These are phyloP conservation scores for Fusarium sp. DNA, from an alignment of 2,329 filamentous ascomycete genomes.

Conservation along the genomic window DNA sequence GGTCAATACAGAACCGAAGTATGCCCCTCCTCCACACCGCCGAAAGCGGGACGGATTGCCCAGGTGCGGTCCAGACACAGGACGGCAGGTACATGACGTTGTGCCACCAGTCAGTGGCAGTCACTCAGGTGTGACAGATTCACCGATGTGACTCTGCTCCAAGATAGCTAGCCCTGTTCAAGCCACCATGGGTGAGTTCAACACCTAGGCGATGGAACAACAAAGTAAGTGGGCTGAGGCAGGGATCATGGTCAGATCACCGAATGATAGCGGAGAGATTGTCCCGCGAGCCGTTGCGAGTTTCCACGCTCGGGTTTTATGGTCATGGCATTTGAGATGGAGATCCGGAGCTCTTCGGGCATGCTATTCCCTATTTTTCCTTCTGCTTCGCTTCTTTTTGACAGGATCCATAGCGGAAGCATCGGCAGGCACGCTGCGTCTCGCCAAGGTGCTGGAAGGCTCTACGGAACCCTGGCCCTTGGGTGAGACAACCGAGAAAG, in stretches of 20 bases:
- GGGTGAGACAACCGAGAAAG: not conserved
- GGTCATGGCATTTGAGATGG: slow-evolving; percentile 34
- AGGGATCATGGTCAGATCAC: slow-evolving; percentile 17
- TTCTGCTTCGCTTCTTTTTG: slow-evolving; percentile 1
- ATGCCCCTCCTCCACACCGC: slow-evolving; percentile 36
- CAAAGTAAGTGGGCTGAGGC: slow-evolving; percentile 21
- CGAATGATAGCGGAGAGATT: slow-evolving; percentile 12
- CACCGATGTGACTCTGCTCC: slow-evolving; percentile 21
- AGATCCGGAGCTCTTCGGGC: slow-evolving; percentile 23
- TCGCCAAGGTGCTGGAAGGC: slow-evolving; percentile 35
- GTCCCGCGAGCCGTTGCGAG: slow-evolving; percentile 13
- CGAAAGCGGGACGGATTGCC: slow-evolving; percentile 27
- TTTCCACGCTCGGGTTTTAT: slow-evolving; percentile 16
- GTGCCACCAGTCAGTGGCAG: slow-evolving; percentile 21
- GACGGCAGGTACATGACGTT: slow-evolving; percentile 26
- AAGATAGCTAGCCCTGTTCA: not conserved
- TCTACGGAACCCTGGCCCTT: slow-evolving; percentile 30
- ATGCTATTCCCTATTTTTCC: not conserved
- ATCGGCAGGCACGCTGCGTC: slow-evolving; percentile 29
- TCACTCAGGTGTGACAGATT: slow-evolving; percentile 26
- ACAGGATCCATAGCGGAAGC: slow-evolving; percentile 39
- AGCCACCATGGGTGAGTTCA: not conserved
- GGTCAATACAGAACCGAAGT: slow-evolving; percentile 25
- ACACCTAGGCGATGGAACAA: slow-evolving; percentile 14
- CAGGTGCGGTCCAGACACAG: slow-evolving; percentile 25